phyloP scores from a whole-genome alignment of 108 stramenopile species.

The Cyclotella cryptica region DNA sequence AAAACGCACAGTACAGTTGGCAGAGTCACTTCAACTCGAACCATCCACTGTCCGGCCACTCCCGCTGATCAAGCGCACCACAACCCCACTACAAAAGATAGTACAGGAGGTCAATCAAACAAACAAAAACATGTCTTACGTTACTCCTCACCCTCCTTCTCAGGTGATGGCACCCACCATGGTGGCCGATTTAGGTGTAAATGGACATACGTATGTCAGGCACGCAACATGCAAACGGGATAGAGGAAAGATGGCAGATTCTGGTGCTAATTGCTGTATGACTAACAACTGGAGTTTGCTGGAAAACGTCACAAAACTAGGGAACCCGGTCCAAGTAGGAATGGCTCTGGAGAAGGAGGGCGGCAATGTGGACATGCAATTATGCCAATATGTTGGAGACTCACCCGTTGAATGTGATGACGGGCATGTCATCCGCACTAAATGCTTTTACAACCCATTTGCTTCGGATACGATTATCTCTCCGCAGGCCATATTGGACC shows the following conservation, averaged over 20 bases:
- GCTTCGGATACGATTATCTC: conserved; percentile 5
- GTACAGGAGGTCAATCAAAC: too few species aligned
- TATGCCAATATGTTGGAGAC: neutral
- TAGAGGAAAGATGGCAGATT: neutral
- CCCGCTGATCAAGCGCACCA: too few species aligned
- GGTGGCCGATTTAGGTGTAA: neutral
- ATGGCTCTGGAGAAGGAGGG: neutral
- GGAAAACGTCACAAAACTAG: neutral
- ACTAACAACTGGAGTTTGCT: neutral
- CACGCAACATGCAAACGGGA: neutral
- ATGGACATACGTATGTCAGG: neutral
- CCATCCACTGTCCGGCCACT: too few species aligned
- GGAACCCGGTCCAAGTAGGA: neutral
- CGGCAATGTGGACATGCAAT: neutral
- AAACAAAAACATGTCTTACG: too few species aligned
- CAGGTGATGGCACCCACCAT: too few species aligned
- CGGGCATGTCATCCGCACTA: neutral
- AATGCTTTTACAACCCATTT: conserved; percentile 9
- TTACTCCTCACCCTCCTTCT: too few species aligned
- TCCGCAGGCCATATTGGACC: neutral
- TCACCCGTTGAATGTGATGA: neutral
- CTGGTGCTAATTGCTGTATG: conserved; percentile 4
- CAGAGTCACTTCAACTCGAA: too few species aligned
- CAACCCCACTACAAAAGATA: too few species aligned
- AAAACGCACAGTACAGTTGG: too few species aligned